Evolutionary conservation across 2,329 filamentous ascomycete species (phyloP), one percentile per base, ranked within the genome.

Genomic region (Coleophoma eucalyptorum): DNA sequence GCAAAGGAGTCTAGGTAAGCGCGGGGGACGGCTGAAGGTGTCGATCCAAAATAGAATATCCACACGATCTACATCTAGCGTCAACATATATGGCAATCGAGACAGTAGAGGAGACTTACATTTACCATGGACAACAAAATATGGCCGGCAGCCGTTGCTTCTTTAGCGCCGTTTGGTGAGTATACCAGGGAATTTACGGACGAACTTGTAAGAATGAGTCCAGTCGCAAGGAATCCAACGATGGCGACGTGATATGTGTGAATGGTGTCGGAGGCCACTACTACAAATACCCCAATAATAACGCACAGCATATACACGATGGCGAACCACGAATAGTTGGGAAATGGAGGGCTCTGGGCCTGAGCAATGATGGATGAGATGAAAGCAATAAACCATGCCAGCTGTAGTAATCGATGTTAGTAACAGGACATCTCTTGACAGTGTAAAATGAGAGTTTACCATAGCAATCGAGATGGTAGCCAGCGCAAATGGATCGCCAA

Each of bases 41-140:
- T 87, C 2, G 93, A 96, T 63, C 94, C 94, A 65, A 97, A 99
- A 77, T 97, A 97, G 72, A 97, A 96, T 61, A 97, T 96, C 94
- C 94, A 99, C 53, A 97, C 83, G 62, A 96, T 89, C 92, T 97
- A 61, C 10, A 26, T 8, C 10, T 8, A 26, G 10, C 10, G 26
- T 26, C 26, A 26, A 8, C 26, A 26, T 26, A 26, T 26, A 8
- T 8, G 26, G 5, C 5, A 26, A 26, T 26, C 18, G 26, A 3
- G 8, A 10, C 10, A n/a, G 11, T n/a, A 4, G 31, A 37, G 5
- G 11, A 12, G 26, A 76, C 89, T 65, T 81, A 97, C 92, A 60
- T 88, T 83, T 50, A 97, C 85, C 83, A 97, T 97, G 52, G 91
- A 93, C 43, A 97, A 77, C 48, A 99, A 78, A 55, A 99, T 96